Conservation (phyloP, 805 yeast genomes). For the Nakazawaea laoshanensis region DNA sequence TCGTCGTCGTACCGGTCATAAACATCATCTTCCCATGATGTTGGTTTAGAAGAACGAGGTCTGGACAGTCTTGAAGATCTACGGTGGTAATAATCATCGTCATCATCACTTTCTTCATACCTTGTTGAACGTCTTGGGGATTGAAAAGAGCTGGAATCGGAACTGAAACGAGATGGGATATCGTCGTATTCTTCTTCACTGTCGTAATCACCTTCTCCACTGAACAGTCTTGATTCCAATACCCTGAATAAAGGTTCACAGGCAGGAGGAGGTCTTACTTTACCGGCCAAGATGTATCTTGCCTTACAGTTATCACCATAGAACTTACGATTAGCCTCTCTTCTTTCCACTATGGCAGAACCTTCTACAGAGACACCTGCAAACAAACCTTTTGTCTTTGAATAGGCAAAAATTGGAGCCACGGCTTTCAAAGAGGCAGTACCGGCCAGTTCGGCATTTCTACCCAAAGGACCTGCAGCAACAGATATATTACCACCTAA, state of each 20-base stretch:
- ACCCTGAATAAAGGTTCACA: conserved; percentile 83
- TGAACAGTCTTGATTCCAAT: conserved; percentile 78
- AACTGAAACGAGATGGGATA: conserved; percentile 60
- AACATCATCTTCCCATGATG: conserved; percentile 86
- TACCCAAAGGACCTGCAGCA: conserved; percentile 96
- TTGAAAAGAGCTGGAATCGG: conserved; percentile 37
- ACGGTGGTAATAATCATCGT: conserved; percentile 22
- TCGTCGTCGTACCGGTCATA: conserved; percentile 41
- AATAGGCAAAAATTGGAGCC: conserved; percentile 87
- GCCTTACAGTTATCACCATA: conserved; percentile 88
- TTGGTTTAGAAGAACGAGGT: conserved; percentile 11
- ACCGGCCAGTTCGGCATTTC: conserved; percentile 97
- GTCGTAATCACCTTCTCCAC: conserved; percentile 39
- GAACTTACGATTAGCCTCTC: conserved; percentile 94
- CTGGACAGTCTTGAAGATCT: conserved; percentile 2
- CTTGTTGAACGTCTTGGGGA: conserved; percentile 19
- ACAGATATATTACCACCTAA: conserved; percentile 91
- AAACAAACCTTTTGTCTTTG: conserved; percentile 92
- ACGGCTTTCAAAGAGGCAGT: conserved; percentile 82
- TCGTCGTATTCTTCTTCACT: conserved; percentile 70
- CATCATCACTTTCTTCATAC: conserved; percentile 19
- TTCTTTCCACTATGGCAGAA: conserved; percentile 90
- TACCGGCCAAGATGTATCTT: conserved; percentile 73
- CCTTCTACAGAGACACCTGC: conserved; percentile 98
- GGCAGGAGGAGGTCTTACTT: conserved; percentile 88